A percentile compares a stretch with the other conserved stretches of the same genome.
These are phyloP conservation scores for Oidiodendron maius DNA, from an alignment of 495 filamentous ascomycete genomes.

Conservation along the genomic window DNA sequence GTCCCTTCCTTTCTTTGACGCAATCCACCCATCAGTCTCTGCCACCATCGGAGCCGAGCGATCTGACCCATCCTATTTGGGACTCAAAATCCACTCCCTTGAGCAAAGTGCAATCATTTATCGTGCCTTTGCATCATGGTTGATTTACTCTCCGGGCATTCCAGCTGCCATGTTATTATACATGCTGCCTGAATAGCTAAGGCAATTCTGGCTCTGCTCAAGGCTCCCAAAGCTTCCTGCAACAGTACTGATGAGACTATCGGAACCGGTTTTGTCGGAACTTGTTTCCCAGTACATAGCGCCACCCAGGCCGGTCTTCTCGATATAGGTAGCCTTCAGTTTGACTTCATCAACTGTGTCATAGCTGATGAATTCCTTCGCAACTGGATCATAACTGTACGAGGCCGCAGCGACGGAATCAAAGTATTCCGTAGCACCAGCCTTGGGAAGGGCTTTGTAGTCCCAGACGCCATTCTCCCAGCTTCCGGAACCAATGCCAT, in stretches of 20 bases:
- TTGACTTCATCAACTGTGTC: slow-evolving; percentile 57
- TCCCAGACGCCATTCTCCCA: slow-evolving; percentile 82
- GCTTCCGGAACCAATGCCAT: slow-evolving; percentile 55
- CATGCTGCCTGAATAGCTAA: slow-evolving; percentile 64
- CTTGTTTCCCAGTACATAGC: slow-evolving; percentile 91
- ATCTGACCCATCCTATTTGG: too few relatives aligned
- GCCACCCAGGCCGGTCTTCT: slow-evolving; percentile 59
- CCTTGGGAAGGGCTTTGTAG: slow-evolving; percentile 57
- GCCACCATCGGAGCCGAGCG: too few relatives aligned
- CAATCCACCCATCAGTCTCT: too few relatives aligned
- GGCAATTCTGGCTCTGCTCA: slow-evolving; percentile 56
- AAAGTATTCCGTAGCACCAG: slow-evolving; percentile 38
- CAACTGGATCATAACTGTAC: slow-evolving; percentile 60
- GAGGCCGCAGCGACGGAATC: slow-evolving; percentile 52
- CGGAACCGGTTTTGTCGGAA: slow-evolving; percentile 56
- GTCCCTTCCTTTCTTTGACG: too few relatives aligned
- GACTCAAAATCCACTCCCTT: too few relatives aligned
- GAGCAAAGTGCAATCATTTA: too few relatives aligned
- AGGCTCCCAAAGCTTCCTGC: slow-evolving; percentile 39
- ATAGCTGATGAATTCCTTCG: slow-evolving; percentile 65
- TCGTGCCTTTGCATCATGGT: too few relatives aligned
- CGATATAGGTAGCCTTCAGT: slow-evolving; percentile 62
- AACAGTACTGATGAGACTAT: slow-evolving; percentile 49
- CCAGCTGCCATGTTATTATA: slow-evolving; percentile 67
- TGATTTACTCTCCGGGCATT: slow-evolving; percentile 29